Conservation (phyloP, 371 early-diverging fungal species). For the Blakeslea trispora region DNA sequence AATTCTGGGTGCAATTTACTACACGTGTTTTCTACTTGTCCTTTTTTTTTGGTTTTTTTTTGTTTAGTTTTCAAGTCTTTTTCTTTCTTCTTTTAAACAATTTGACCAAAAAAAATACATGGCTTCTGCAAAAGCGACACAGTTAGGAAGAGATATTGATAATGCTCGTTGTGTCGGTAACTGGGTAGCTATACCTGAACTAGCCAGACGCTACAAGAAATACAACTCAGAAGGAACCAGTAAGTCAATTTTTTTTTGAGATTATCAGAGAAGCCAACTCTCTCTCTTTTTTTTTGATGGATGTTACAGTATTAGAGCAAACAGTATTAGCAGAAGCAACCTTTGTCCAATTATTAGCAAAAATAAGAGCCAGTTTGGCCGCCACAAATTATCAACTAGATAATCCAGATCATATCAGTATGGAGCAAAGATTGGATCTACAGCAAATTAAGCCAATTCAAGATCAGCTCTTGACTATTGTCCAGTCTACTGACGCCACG, state of each 20-base stretch:
- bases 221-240: constrained; percentile 62
- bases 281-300: no score
- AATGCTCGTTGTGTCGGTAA: constrained; percentile 52
- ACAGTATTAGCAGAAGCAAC: constrained; percentile 46
- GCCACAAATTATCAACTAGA: constrained; percentile 23
- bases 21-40: no score
- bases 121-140: constrained; percentile 33
- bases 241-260: constrained; percentile 21
- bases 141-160: constrained; percentile 52
- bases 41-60: not conserved
- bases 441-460: constrained; percentile 31
- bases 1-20: no score
- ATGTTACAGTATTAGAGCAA: constrained; percentile 51
- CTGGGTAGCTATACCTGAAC: constrained; percentile 55
- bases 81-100: constrained; percentile 2
- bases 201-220: constrained; percentile 64
- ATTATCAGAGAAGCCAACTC: no score
- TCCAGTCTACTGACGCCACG: constrained; percentile 21
- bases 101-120: constrained; percentile 4
- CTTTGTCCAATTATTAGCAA: constrained; percentile 11
- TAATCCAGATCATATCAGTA: constrained; percentile 28
- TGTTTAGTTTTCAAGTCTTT: not conserved
- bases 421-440: constrained; percentile 28
- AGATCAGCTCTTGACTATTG: constrained; percentile 24
- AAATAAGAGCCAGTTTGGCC: constrained; percentile 6